phyloP scores from a whole-genome alignment of 805 yeast genomes.

The Starmerella cellae region DNA sequence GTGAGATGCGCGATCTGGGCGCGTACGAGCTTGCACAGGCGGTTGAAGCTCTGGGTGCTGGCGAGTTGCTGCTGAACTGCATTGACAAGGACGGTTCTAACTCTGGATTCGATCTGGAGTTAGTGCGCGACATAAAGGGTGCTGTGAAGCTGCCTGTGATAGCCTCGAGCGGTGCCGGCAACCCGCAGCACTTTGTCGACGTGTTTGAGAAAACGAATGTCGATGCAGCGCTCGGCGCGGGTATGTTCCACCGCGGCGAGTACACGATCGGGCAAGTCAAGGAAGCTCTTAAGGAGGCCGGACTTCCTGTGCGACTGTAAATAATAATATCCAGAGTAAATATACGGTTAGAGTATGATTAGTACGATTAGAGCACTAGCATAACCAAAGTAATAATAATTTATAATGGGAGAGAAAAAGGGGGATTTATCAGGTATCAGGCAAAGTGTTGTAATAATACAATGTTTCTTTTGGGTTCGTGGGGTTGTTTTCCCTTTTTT shows the following conservation, averaged over 20 bases:
- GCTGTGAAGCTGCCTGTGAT: conserved; percentile 83
- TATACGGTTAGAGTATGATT: conserved; percentile 34
- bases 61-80: conserved; percentile 84
- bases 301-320: conserved; percentile 29
- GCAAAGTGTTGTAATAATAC: too few species aligned
- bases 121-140: conserved; percentile 61
- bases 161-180: conserved; percentile 97
- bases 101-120: conserved; percentile 82
- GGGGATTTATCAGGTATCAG: too few species aligned
- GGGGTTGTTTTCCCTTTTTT: too few species aligned
- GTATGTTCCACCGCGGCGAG: conserved; percentile 94
- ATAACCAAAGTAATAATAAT: too few species aligned
- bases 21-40: conserved; percentile 81
- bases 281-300: conserved; percentile 42
- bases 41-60: conserved; percentile 89
- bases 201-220: conserved; percentile 70
- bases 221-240: conserved; percentile 98
- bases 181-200: conserved; percentile 76
- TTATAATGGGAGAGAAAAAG: too few species aligned
- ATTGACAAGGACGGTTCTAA: conserved; percentile 96
- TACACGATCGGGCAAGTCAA: conserved; percentile 80
- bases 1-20: conserved; percentile 79
- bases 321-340: too few species aligned
- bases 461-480: too few species aligned
- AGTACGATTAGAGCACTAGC: neutral